A percentile compares a stretch with the other conserved stretches of the same genome.
These are phyloP conservation scores for Fusarium albidum DNA, from an alignment of 2,329 filamentous ascomycete species.

Conservation along the genomic window DNA sequence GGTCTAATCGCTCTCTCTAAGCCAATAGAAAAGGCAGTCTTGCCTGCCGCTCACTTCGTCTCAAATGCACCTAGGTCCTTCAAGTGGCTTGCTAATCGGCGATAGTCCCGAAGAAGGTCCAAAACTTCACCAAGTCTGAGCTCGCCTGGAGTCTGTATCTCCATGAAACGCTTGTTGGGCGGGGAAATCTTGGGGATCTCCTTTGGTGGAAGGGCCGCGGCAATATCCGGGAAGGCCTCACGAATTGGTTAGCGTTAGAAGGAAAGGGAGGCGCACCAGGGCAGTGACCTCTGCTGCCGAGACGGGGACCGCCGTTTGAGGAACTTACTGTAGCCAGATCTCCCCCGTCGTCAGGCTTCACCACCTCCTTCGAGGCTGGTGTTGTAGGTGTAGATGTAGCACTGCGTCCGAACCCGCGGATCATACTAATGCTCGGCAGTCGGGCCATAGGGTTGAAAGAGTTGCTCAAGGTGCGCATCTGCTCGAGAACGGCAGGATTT, in stretches of 20 bases:
- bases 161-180: slow-evolving; percentile 77
- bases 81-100: slow-evolving; percentile 71
- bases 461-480: slow-evolving; percentile 81
- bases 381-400: slow-evolving; percentile 46
- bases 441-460: slow-evolving; percentile 85
- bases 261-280: too few relatives aligned
- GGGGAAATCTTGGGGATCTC: slow-evolving; percentile 65
- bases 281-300: too few relatives aligned
- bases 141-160: slow-evolving; percentile 73
- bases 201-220: slow-evolving; percentile 62
- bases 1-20: slow-evolving; percentile 18
- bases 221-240: slow-evolving; percentile 69
- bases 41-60: slow-evolving; percentile 42
- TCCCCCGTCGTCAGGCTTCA: slow-evolving; percentile 57
- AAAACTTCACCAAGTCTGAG: slow-evolving; percentile 77
- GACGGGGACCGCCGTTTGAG: too few relatives aligned
- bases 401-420: slow-evolving; percentile 77
- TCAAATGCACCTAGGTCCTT: slow-evolving; percentile 70
- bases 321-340: slow-evolving; percentile 64
- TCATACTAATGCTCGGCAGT: slow-evolving; percentile 75
- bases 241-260: slow-evolving; percentile 4
- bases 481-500: slow-evolving; percentile 74
- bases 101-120: slow-evolving; percentile 77
- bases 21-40: slow-evolving; percentile 7
- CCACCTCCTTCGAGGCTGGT: slow-evolving; percentile 50